Evolutionary conservation across 176 grass and related monocot genomes (phyloP).

Genomic region (Oryza brachyantha): DNA sequence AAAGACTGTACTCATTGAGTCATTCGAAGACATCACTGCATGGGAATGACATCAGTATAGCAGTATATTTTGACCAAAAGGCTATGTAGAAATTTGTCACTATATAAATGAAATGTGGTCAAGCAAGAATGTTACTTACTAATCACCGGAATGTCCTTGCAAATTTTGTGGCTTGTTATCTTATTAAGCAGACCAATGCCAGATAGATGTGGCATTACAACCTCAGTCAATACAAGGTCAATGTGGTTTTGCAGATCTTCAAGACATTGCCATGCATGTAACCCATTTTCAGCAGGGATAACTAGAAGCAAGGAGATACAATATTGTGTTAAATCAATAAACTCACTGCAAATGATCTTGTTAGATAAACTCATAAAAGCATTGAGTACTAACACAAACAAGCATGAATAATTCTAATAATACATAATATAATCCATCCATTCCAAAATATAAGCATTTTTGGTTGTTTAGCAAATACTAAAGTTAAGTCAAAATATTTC

Average conservation of each 20-base stretch:
- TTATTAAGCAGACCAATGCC: slow-evolving; percentile 82
- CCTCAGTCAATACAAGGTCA: slow-evolving; percentile 95
- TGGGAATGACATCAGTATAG: slow-evolving; percentile 45
- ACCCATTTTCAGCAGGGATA: slow-evolving; percentile 63
- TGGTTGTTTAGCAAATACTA: too few relatives aligned
- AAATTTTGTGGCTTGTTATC: slow-evolving; percentile 81
- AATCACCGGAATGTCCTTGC: slow-evolving; percentile 87
- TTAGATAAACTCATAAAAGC: not conserved
- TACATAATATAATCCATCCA: too few relatives aligned
- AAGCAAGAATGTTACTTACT: slow-evolving; percentile 64
- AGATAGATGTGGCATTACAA: slow-evolving; percentile 69
- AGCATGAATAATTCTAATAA: slow-evolving; percentile 19
- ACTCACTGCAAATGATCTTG: slow-evolving; percentile 2
- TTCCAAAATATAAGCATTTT: too few relatives aligned
- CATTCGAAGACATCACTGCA: slow-evolving; percentile 98
- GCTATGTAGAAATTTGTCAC: not conserved
- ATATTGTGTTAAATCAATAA: slow-evolving; percentile 32
- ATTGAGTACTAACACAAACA: slow-evolving; percentile 13
- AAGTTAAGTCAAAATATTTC: too few relatives aligned
- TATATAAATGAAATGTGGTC: slow-evolving; percentile 10
- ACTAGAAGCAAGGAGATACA: slow-evolving; percentile 55
- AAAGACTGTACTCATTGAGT: slow-evolving; percentile 85
- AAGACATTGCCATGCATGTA: slow-evolving; percentile 93
- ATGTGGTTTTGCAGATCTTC: slow-evolving; percentile 66
- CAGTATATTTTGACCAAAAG: slow-evolving; percentile 20